Evolutionary conservation across 768 basidiomycete species (phyloP), one percentile per base, ranked within the genome.

Genomic region (Boletellus emodensis): DNA sequence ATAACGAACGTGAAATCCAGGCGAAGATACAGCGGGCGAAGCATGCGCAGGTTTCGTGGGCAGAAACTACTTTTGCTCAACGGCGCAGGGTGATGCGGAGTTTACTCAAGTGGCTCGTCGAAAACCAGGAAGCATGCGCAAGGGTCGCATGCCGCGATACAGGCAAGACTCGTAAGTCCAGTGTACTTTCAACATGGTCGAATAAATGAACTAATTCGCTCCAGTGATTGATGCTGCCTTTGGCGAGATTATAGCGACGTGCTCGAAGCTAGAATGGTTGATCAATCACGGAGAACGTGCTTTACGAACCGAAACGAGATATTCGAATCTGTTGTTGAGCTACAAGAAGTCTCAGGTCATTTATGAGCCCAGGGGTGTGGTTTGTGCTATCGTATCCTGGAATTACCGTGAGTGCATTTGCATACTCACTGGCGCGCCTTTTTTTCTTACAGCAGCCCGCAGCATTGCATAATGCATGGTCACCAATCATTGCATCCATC

Each of bases 381-480:
- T 96, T 13, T 85, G 89, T 40, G 96, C 84, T 3, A 86, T 95
- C 51, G 93, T 97, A 4, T 94, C 92, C 0, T 97, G 94, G 91
- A 94, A 93, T 60, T 94, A 94, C 65, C 90, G 91, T 93, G 61
- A 43, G 79, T 59, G 10, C 22, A 30, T 67, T 38, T n/a, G 28
- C 17, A 18, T 8, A 30, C 13, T 12, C 11, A 12, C 9, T 4
- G 14, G 24, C 4, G 11, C 28, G 24, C 30, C 30, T 9, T 30
- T 30, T 49, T 41, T 46, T 42, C 40, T 49, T 17, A 55, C 46
- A 30, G n/a, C 11, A 37, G 30, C n/a, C 32, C 42, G 14, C 57
- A 94, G 92, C 93, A 32, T 71, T 97, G 49, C 95, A 98, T 68
- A 98, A 98, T 63, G 81, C 88, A 1, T 87, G 93, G 79, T 94